Evolutionary conservation across 2,329 filamentous ascomycete genomes (phyloP), one percentile per base, ranked within the genome.

Genomic region (Fusarium robinianum): DNA sequence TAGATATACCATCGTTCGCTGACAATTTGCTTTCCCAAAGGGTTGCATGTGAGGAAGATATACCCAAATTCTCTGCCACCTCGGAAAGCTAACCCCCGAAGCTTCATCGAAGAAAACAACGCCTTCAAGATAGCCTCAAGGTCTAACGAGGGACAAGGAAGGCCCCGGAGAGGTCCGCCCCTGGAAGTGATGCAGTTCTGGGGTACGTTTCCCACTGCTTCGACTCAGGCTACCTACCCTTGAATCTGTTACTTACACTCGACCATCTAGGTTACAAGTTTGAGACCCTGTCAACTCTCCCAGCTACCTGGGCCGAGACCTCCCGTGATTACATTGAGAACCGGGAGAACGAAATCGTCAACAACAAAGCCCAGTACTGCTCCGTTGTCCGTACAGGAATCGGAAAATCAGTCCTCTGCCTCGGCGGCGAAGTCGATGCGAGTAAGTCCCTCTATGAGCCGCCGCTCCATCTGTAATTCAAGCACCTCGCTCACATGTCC

Each of bases 291-390:
- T 83, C 85, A 6, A 84, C 94, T 2, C 72, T 97, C 4, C 84
- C 88, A 3, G 72, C 77, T 3, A 79, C 85, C 1, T 96, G 91
- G 84, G 83, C 79, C 40, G 80, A 86, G 43, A 85, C 82, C 0
- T 73, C 83, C 1, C 81, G 88, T 42, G 84, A 88, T 1, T 82
- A 84, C 46, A 96, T 99, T 51, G 91, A 96, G 64, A 73, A 71
- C 42, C 83, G 94, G 18, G 82, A 87, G 29, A 67, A 81, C 3
- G 75, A 86, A 41, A 62, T 84, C 7, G 91, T 96, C 35, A 91
- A 85, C 66, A 99, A 97, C 66, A 83, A 90, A 62, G 87, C 88
- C 1, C 94, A 99, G 64, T 97, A 97, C 73, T 99, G 94, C 72
- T 96, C 91, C 3, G 81, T 99, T 14, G 91, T 96, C 1, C 83